Base-by-base conservation (phyloP, 2,329 filamentous ascomycete genomes). In the Phaeosphaeria sp. region DNA sequence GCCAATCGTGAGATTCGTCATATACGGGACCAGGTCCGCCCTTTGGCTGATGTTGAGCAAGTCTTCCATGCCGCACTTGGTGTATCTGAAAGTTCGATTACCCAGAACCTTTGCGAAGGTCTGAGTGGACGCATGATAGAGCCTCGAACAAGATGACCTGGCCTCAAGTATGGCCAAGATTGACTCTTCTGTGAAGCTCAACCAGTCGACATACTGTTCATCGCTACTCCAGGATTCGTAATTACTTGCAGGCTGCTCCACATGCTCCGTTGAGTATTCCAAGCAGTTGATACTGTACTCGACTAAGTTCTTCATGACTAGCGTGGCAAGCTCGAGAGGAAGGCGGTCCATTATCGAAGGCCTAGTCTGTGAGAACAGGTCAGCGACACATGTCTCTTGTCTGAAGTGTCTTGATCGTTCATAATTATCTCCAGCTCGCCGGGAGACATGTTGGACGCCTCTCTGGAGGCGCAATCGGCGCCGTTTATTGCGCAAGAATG, bases 21-120 rank as follows among this genome's bases (percentile, higher is more conserved):
- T 21, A 30, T 45, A 48, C 11, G 25, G 45, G 1, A 25, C 15
- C 7, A 57, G 24, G 7, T 46, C 36, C 9, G 42, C 21, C 17
- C 49, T 40, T n/a, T 36, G 49, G 20, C 44, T 33, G 13, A 53
- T 55, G 7, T 9, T 2, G 2, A 27, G 20, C 3, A 57, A 40
- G 42, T 55, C 52, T 33, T 55, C 27, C 3, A 52, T 49, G n/a
- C 49, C 49, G 18, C 47, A 22, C n/a, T 51, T 47, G 11, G 58
- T 57, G 22, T 57, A 44, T n/a, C 55, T 51, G 20, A 61, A 57
- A 7, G 21, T 45, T n/a, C 58, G 49, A 25, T 61, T 18, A 9
- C 43, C 49, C 15, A 57, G 51, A 6, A 61, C 8, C 2, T n/a
- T 48, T 3, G 55, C 55, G 21, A 58, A 58, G 15, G 6, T 30